Evolutionary conservation across 2,329 filamentous ascomycete genomes (phyloP), one percentile per base, ranked within the genome.

Genomic region (Pestalotiopsis sp.): DNA sequence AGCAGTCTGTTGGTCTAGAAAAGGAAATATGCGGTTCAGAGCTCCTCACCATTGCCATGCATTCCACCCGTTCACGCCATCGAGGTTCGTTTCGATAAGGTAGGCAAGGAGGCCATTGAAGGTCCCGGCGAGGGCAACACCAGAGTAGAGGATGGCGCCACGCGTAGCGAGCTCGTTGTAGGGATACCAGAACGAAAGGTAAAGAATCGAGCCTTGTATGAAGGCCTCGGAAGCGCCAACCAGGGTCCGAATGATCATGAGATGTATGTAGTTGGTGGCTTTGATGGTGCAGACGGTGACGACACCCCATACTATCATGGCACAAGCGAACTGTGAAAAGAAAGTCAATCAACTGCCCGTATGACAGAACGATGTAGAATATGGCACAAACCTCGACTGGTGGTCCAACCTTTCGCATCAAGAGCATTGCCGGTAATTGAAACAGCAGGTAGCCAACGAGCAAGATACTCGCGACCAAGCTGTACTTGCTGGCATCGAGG

Each of bases 131-230:
- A 75, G 67, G 3, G 74, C 73, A 4, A 71, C 71, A 63, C 68
- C 73, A 11, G 71, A 72, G 36, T 71, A 70, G 4, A 75, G 67
- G 58, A 75, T 67, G 14, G 74, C 74, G 23, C 74, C 74, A 14
- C 74, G 71, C 5, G 73, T 74, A 5, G 74, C 74, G 5, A 72
- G 71, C 49, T 75, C 74, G 5, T 57, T 65, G 70, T 75, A 75
- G 23, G 72, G 69, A 64, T 75, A 75, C 74, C 74, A 75, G 66
- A 75, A 75, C 4, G 74, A 75, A n/a, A 75, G 71, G 45, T 75
- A 75, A 63, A 75, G 71, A 27, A 73, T 62, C 56, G 71, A 71
- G 9, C 74, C 74, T 23, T 75, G 73, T 23, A 75, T 71, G 66
- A 75, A 75, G 4, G 74, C 68, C 36, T 75, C 74, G 0, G 72